A percentile compares a stretch with the other conserved stretches of the same genome.
Evolutionary conservation across 2,329 filamentous ascomycete genomes (phyloP).

Genomic region (Ascochyta lentis): DNA sequence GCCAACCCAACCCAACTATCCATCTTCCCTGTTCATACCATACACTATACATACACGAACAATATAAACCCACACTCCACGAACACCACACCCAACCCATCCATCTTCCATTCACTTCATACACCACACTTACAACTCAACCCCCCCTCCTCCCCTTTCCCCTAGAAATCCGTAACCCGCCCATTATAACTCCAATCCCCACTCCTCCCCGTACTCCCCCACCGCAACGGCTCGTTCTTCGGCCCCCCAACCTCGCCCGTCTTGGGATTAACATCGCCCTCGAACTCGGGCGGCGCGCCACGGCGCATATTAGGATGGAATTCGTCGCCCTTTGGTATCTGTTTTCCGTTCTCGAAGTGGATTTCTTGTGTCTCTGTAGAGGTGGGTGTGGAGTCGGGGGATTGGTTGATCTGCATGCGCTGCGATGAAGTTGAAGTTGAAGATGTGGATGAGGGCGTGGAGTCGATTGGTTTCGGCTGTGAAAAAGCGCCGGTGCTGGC

Average conservation of each 20-base stretch:
- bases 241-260: conserved; percentile 96
- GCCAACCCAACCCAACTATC: too few species aligned
- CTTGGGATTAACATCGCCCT: conserved; percentile 88
- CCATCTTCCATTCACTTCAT: too few species aligned
- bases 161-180: conserved; percentile 83
- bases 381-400: conserved; percentile 27
- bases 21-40: too few species aligned
- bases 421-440: conserved; percentile 25
- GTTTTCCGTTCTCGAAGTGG: conserved; percentile 14
- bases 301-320: conserved; percentile 74
- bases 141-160: neutral
- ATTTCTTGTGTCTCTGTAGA: too few species aligned
- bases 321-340: conserved; percentile 66
- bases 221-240: conserved; percentile 94
- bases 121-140: too few species aligned
- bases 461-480: conserved; percentile 60
- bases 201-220: conserved; percentile 64
- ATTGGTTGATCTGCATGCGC: conserved; percentile 45
- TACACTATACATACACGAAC: too few species aligned
- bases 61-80: too few species aligned
- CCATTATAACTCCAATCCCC: conserved; percentile 96
- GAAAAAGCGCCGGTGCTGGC: conserved; percentile 78
- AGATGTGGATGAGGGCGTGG: conserved; percentile 30
- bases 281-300: conserved; percentile 88
- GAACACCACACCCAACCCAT: too few species aligned